A percentile compares a stretch with the other conserved stretches of the same genome.
phyloP scores from a whole-genome alignment of 495 filamentous ascomycete genomes.

The Penicillium verhagenii region DNA sequence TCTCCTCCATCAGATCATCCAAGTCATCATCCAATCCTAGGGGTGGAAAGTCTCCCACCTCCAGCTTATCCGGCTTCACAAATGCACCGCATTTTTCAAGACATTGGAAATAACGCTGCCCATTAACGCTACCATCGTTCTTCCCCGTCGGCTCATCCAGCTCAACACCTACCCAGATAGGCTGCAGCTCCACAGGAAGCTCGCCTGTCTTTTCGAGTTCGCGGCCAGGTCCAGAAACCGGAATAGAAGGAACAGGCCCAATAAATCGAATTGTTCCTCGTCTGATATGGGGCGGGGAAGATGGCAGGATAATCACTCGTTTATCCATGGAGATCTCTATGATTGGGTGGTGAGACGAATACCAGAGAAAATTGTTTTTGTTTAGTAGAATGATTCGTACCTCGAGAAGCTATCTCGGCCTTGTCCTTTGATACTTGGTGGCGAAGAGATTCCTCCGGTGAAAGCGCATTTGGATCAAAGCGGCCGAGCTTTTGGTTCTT shows the following conservation, averaged over 20 bases:
- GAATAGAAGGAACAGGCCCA: conserved; percentile 79
- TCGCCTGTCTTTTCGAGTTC: conserved; percentile 19
- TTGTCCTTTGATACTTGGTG: conserved; percentile 65
- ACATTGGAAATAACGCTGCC: conserved; percentile 72
- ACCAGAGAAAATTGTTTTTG: no score
- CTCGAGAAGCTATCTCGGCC: conserved; percentile 56
- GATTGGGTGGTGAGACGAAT: not conserved
- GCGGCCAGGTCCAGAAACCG: conserved; percentile 45
- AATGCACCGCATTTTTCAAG: conserved; percentile 76
- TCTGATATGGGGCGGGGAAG: conserved; percentile 57
- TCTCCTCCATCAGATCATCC: conserved; percentile 86
- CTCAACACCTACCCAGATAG: conserved; percentile 82
- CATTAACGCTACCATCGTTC: conserved; percentile 84
- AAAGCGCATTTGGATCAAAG: conserved; percentile 83
- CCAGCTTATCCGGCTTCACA: conserved; percentile 84
- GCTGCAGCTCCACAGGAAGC: conserved; percentile 37
- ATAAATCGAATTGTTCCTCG: conserved; percentile 83
- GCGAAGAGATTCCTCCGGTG: conserved; percentile 55
- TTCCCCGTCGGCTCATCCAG: conserved; percentile 86
- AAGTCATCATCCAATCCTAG: conserved; percentile 53
- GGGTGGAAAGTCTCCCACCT: conserved; percentile 81
- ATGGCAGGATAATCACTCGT: conserved; percentile 44
- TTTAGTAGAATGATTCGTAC: conserved; percentile 49
- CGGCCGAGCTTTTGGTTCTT: conserved; percentile 86
- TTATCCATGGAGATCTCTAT: conserved; percentile 34